Evolutionary conservation across 2,329 filamentous ascomycete species (phyloP), one percentile per base, ranked within the genome.

Genomic region (Alternaria viburni): DNA sequence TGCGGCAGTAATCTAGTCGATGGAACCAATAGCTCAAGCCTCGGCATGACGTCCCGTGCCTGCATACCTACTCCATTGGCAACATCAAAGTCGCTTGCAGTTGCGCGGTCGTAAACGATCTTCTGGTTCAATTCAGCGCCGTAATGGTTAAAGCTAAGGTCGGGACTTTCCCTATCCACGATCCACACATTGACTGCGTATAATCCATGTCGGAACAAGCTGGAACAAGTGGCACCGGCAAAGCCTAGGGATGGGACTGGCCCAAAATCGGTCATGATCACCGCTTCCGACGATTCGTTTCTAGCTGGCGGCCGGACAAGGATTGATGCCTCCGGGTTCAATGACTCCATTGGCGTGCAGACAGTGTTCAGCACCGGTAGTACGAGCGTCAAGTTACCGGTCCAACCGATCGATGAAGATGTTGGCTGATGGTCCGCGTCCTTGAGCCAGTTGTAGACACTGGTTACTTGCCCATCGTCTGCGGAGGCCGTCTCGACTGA

Each of bases 171-270:
- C 36, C 51, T 28, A 2, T 62, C 43, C 9, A 58, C 30, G 19
- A 58, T 54, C 62, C 59, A 65, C 13, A 57, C 46, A 15, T 47
- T 49, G 45, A 64, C 44, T 7, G 62, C 11, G 26, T 46, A 44
- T 13, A 30, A 43, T 5, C 54, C 62, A 17, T 65, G 62, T 21
- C 47, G 46, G 30, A 65, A 54, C 1, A 32, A 32, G 10, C 57
- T 28, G 15, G 26, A 26, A 28, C 62, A 65, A 5, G 11, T 19
- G 19, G 28, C 32, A 4, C 59, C 54, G 11, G 41, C 28, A 43
- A 60, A 57, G 23, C 30, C 32, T 43, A 28, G 21, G 7, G n/a
- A 12, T 4, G 25, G 28, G n/a, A 47, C 26, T n/a, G 49, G 28
- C 11, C 58, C 58, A 30, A 60, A n/a, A 7, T 41, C 26, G 28